Conservation (phyloP, 148 eudicot species). For the Agrostemma githago region DNA sequence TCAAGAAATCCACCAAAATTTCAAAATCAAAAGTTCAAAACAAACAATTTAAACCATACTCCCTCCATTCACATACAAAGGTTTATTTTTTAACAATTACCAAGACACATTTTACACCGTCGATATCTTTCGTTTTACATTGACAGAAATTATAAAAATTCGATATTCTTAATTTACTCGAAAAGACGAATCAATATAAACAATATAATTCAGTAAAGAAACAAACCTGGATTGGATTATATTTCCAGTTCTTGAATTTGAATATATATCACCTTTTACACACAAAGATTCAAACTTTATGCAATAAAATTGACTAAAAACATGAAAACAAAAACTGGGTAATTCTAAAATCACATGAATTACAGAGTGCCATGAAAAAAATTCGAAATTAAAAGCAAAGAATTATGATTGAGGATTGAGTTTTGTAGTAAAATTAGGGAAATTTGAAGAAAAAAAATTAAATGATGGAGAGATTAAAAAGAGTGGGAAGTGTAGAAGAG, state of each 20-base stretch:
- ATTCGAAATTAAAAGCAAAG: not conserved
- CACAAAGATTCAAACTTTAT: constrained; percentile 3
- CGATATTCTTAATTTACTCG: no score
- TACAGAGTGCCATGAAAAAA: not conserved
- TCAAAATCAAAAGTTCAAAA: no score
- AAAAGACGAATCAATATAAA: no score
- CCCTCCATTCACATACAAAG: no score
- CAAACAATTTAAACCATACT: not conserved
- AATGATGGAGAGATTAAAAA: not conserved
- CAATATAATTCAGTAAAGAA: constrained; percentile 7
- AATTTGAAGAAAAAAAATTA: constrained; percentile 10
- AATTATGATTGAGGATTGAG: not conserved
- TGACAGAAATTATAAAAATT: no score
- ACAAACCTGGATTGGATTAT: constrained; percentile 5
- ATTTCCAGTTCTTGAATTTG: not conserved
- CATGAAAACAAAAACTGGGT: not conserved
- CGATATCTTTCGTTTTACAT: no score
- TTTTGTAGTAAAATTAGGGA: not conserved
- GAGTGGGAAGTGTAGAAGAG: constrained; percentile 4
- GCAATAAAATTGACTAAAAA: not conserved
- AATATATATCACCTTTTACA: not conserved
- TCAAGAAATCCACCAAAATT: not conserved
- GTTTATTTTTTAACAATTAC: no score
- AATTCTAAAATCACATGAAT: constrained; percentile 5
- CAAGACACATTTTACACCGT: no score